A percentile compares a stretch with the other conserved stretches of the same genome.
phyloP scores from a whole-genome alignment of 225 moss, liverwort and hornwort genomes.

The Sphagnum contortum region DNA sequence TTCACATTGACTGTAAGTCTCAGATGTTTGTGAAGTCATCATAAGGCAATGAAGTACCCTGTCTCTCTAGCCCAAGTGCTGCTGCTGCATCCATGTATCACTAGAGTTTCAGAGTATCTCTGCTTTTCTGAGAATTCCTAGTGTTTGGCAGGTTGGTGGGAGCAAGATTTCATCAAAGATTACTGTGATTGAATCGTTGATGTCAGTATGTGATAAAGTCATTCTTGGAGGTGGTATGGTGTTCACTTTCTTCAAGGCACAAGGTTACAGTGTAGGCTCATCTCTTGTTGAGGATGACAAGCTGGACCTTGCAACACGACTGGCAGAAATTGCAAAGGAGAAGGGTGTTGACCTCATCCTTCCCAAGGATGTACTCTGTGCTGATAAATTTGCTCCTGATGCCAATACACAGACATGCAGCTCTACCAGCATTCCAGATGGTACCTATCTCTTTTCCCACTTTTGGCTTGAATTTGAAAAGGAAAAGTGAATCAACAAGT shows the following conservation, averaged over 20 bases:
- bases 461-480: background rate
- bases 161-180: slow-evolving; percentile 98
- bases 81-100: too few relatives aligned
- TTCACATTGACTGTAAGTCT: too few relatives aligned
- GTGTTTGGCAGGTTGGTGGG: slow-evolving; percentile 64
- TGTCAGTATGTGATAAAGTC: slow-evolving; percentile 83
- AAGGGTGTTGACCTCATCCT: slow-evolving; percentile 92
- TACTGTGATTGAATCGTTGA: slow-evolving; percentile 81
- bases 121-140: too few relatives aligned
- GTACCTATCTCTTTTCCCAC: slow-evolving; percentile 15
- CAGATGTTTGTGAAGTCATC: too few relatives aligned
- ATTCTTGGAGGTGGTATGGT: slow-evolving; percentile 98
- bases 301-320: slow-evolving; percentile 57
- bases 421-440: slow-evolving; percentile 57
- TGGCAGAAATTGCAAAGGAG: slow-evolving; percentile 59
- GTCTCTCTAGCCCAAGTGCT: too few relatives aligned
- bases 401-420: slow-evolving; percentile 38
- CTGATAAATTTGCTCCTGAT: slow-evolving; percentile 75
- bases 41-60: too few relatives aligned
- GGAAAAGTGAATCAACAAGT: background rate
- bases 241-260: slow-evolving; percentile 92
- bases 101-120: too few relatives aligned
- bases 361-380: slow-evolving; percentile 59
- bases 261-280: slow-evolving; percentile 56
- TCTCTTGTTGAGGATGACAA: slow-evolving; percentile 95